Conservation (phyloP, 768 basidiomycete genomes). For the Agrocybe pediades region DNA sequence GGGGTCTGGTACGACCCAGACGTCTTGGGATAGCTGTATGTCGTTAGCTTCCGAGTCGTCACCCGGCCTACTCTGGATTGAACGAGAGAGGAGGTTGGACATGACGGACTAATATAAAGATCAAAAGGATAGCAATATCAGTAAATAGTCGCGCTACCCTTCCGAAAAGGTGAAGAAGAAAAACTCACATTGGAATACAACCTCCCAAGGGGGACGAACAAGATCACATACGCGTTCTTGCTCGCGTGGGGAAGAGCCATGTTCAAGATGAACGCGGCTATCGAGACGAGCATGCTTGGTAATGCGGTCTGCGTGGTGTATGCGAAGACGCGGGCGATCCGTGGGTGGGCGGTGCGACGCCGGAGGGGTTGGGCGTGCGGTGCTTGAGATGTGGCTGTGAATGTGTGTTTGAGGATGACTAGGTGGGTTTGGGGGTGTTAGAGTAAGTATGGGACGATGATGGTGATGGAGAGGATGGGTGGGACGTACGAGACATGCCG, state of each 20-base stretch:
- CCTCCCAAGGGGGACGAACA: not conserved
- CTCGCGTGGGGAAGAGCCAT: not conserved
- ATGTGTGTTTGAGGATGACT: too few species aligned
- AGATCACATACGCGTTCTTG: not conserved
- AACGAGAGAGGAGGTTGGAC: not conserved
- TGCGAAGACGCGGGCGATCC: not conserved
- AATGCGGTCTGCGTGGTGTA: not conserved
- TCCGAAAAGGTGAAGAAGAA: too few species aligned
- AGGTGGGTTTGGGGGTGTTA: too few species aligned
- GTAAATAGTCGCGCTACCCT: too few species aligned
- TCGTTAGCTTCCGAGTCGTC: not conserved
- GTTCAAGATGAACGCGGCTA: not conserved
- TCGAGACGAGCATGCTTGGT: not conserved
- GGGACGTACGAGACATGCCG: too few species aligned
- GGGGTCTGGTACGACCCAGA: not conserved
- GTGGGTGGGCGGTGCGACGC: not conserved
- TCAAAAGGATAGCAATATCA: not conserved
- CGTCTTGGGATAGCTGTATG: not conserved
- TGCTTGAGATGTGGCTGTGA: not conserved
- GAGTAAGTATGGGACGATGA: too few species aligned
- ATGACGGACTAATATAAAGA: not conserved
- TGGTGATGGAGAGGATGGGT: too few species aligned
- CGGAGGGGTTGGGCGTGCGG: not conserved
- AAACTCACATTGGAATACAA: not conserved
- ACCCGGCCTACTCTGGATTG: not conserved